Percentiles rank a stretch among this genome's conserved stretches.
Conservation (phyloP, 2,329 filamentous ascomycete species). For the Sordariomycetes sp. region DNA sequence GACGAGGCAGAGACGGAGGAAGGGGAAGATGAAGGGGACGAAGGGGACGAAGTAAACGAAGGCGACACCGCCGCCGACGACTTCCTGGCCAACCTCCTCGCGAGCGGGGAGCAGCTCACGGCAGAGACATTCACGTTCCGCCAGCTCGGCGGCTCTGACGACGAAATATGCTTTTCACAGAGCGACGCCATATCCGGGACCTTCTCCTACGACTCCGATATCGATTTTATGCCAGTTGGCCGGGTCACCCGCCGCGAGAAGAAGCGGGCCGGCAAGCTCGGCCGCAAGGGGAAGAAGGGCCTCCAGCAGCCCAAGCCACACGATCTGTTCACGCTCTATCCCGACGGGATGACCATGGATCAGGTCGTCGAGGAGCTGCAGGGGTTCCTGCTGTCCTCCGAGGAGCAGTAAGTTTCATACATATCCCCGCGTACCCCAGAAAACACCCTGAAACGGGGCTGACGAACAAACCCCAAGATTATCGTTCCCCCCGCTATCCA, state of each 20-base stretch:
- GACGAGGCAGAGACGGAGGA: not conserved
- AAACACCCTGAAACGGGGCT: not conserved
- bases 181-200: not conserved
- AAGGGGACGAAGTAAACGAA: not conserved
- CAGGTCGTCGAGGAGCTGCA: constrained; percentile 65
- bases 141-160: constrained; percentile 15
- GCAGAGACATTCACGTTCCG: constrained; percentile 44
- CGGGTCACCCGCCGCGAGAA: not conserved
- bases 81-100: constrained; percentile 58
- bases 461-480: constrained; percentile 34
- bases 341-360: constrained; percentile 57
- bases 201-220: not conserved
- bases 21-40: not conserved
- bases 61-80: constrained; percentile 26
- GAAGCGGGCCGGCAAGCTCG: not conserved
- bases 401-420: constrained; percentile 51
- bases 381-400: constrained; percentile 53
- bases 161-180: constrained; percentile 8
- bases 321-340: constrained; percentile 61
- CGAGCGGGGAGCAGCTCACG: constrained; percentile 40
- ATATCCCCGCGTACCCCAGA: not conserved
- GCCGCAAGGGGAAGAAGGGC: not conserved
- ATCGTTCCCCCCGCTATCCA: constrained; percentile 74
- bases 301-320: constrained; percentile 17
- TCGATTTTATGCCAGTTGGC: not conserved